Conservation (phyloP, 1,139 yeast genomes). For the Maudiozyma humilis region DNA sequence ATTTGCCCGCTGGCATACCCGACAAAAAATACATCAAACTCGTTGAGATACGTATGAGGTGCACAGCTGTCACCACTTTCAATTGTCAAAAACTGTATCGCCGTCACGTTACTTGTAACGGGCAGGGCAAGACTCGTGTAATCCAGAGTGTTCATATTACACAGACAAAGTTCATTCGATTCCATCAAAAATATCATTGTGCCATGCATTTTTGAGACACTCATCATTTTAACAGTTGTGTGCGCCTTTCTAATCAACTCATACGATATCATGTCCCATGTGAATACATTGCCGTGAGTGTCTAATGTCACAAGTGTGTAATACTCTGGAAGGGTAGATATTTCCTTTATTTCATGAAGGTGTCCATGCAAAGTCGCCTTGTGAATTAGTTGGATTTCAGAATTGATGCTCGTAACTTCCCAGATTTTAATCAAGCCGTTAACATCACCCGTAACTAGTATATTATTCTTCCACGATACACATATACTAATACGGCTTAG, state of each 20-base stretch:
- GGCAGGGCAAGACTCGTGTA: conserved; percentile 21
- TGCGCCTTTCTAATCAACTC: conserved; percentile 41
- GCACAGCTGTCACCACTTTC: conserved; percentile 21
- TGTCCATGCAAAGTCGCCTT: conserved; percentile 46
- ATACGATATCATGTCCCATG: conserved; percentile 54
- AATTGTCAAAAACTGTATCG: conserved; percentile 24
- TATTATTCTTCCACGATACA: conserved; percentile 20
- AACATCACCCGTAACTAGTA: conserved; percentile 46
- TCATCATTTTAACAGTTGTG: conserved; percentile 29
- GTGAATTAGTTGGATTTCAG: conserved; percentile 5
- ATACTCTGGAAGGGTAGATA: conserved; percentile 43
- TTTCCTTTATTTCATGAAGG: conserved; percentile 34
- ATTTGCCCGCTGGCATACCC: conserved; percentile 33
- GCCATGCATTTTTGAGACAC: conserved; percentile 52
- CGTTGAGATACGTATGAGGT: conserved; percentile 34
- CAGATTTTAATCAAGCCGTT: conserved; percentile 52
- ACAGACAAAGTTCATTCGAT: conserved; percentile 32
- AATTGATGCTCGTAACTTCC: conserved; percentile 31
- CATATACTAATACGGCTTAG: conserved; percentile 22
- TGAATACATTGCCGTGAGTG: conserved; percentile 39
- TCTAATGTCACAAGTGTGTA: conserved; percentile 49
- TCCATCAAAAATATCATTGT: conserved; percentile 37
- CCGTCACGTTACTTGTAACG: conserved; percentile 10
- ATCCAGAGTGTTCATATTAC: conserved; percentile 48
- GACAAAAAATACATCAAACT: conserved; percentile 31